Base-by-base conservation (phyloP, 2,329 filamentous ascomycete genomes). In the Exutisphaerella laricina region DNA sequence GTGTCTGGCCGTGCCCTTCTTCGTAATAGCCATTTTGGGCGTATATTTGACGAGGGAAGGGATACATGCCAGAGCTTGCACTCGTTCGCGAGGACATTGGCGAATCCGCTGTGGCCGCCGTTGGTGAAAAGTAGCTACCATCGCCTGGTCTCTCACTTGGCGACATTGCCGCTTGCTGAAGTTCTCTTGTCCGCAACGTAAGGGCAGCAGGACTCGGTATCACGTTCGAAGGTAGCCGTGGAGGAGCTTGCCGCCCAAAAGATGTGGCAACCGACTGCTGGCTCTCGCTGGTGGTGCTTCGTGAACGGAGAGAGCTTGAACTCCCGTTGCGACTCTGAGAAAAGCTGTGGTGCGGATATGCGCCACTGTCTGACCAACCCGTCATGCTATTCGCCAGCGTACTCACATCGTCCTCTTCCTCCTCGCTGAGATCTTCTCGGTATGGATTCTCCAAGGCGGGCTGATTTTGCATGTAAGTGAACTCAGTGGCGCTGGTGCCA, bases 71-170 rank as follows among this genome's bases (percentile, higher is more conserved):
- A 4, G 85, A 70, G 46, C 68, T 76, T 1, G 80, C 80, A 62
- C 85, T 89, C 5, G 84, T 83, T 37, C 86, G 77, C 17, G 83
- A 83, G 10, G 49, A 54, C 37, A 49, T 48, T 7, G 84, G 83
- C 7, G 84, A 87, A 31, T 80, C 80, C 7, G 86, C 85, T 0
- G 85, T 88, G 41, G 96, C 89, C 23, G 75, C 77, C 2, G 83
- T 77, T 0, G 92, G 92, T 0, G 90, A 97, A 66, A 98, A 98
- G 67, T 96, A 97, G 3, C 89, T 96, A 45, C 88, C 87, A n/a
- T 44, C 45, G 17, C 73, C 78, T 25, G 70, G 72, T 39, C 78
- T 74, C 14, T 78, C 71, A 18, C 73, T 70, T 1, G 86, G 84
- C 10, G 84, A 86, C 39, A 70, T 65, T 43, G 63, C 66, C 18